phyloP scores from a whole-genome alignment of 441 rosid genomes.

The Eruca vesicaria region DNA sequence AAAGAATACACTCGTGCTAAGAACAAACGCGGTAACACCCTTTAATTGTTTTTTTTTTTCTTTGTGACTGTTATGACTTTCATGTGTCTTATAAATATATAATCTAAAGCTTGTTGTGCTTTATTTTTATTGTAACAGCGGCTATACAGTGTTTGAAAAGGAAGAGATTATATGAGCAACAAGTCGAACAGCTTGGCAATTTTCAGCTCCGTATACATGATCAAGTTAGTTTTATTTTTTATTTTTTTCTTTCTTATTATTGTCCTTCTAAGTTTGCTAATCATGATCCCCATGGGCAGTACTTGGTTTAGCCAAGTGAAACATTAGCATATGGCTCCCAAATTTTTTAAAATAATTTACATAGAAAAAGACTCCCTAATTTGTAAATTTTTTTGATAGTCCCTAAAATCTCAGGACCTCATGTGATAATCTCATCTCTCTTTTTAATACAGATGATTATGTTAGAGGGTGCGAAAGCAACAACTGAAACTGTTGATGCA shows the following conservation, averaged over 20 bases:
- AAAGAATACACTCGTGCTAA: conserved; percentile 62
- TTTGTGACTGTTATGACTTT: conserved; percentile 10
- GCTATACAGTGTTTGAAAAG: conserved; percentile 96
- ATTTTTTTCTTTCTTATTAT: not conserved
- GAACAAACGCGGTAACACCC: conserved; percentile 46
- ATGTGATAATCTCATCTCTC: not conserved
- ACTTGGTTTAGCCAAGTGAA: too few species aligned
- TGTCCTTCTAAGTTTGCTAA: not conserved
- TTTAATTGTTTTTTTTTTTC: not conserved
- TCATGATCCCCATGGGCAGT: too few species aligned
- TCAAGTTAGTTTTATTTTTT: conserved; percentile 51
- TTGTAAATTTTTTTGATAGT: too few species aligned
- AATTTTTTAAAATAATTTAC: too few species aligned
- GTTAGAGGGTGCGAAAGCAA: conserved; percentile 97
- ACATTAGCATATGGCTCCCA: too few species aligned
- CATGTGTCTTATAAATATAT: not conserved
- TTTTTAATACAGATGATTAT: conserved; percentile 61
- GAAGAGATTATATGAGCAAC: conserved; percentile 89
- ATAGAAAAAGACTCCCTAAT: too few species aligned
- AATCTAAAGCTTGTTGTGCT: not conserved
- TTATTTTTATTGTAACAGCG: conserved; percentile 44
- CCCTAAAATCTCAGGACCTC: too few species aligned
- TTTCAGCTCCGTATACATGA: conserved; percentile 94
- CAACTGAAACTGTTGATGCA: conserved; percentile 96
- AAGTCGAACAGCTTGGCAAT: conserved; percentile 92